Base-by-base conservation (phyloP, 805 yeast genomes). In the Starmerella potacharoeniae region DNA sequence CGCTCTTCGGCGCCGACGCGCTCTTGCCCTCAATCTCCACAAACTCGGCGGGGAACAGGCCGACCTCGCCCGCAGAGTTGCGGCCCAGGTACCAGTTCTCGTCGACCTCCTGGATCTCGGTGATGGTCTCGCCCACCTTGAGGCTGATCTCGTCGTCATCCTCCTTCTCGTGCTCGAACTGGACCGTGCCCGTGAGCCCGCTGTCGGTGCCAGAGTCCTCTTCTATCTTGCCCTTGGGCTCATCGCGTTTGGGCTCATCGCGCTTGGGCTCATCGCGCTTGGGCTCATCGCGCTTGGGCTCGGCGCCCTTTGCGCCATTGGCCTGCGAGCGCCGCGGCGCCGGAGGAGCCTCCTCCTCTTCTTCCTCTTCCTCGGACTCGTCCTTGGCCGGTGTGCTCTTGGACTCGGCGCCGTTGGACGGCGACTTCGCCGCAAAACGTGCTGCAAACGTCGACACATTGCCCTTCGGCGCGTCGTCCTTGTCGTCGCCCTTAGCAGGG, bases 61-160 rank as follows among this genome's bases (percentile, higher is more conserved):
- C 96, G 60, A 77, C 76, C 60, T 81, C 87, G 44, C 96, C 97
- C 17, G 78, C 70, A 31, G 69, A 55, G 64, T 86, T 77, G 59
- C 79, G 81, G 51, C 98, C 98, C 53, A 84, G 73, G 97, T 97
- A 93, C 91, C 91, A 86, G 61, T 82, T 89, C 55, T 81, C 85
- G 64, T 83, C 89, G 14, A 81, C 78, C 62, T 80, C 77, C 58
- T 83, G 84, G 58, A 86, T 81, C 31, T 80, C 80, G n/a, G 75
- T 70, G 58, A 86, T 79, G 37, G 66, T 60, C 60, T 86, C 93
- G 52, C 86, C 89, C 62, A 82, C 90, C 17, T 60, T 71, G 49
- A 86, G 78, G 0, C 75, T 75, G 51, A 86, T 78, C 67, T 86
- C 95, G 62, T 85, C 83, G 53, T 83, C 90, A 63, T 84, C 95